Conservation (phyloP, 2,329 filamentous ascomycete genomes). For the Diaporthe amygdali region DNA sequence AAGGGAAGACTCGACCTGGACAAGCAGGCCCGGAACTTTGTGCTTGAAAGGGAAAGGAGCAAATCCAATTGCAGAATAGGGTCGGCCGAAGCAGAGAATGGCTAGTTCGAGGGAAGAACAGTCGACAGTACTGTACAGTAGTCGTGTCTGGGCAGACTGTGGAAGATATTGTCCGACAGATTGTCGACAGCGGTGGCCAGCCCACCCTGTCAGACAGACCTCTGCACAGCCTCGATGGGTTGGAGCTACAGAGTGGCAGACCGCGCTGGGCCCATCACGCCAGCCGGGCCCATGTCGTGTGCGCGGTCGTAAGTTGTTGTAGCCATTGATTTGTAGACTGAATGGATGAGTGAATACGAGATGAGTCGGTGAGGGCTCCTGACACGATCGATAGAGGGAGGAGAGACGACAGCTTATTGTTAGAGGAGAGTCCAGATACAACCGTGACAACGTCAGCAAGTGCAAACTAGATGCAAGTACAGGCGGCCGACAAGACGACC, state of each 20-base stretch:
- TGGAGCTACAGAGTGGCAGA: not conserved
- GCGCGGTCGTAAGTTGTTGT: not conserved
- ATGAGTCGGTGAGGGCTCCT: not conserved
- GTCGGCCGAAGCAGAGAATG: not conserved
- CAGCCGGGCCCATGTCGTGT: not conserved
- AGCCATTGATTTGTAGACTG: not conserved
- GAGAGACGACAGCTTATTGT: not conserved
- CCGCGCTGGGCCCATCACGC: not conserved
- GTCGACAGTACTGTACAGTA: no score
- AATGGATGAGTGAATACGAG: no score
- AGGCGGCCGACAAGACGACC: not conserved
- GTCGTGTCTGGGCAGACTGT: no score
- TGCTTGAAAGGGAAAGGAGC: not conserved
- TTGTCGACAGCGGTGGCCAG: not conserved
- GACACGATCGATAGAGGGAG: not conserved
- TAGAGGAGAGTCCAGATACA: not conserved
- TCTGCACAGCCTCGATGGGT: constrained; percentile 7
- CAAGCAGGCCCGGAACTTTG: not conserved
- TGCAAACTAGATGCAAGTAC: not conserved
- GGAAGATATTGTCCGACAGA: not conserved
- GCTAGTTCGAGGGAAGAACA: not conserved
- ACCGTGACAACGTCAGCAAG: no score
- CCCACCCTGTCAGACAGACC: not conserved
- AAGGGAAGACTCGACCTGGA: not conserved
- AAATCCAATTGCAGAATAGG: not conserved